Evolutionary conservation across 2,329 filamentous ascomycete species (phyloP), one percentile per base, ranked within the genome.

Genomic region (Rhynchosporium agropyri): DNA sequence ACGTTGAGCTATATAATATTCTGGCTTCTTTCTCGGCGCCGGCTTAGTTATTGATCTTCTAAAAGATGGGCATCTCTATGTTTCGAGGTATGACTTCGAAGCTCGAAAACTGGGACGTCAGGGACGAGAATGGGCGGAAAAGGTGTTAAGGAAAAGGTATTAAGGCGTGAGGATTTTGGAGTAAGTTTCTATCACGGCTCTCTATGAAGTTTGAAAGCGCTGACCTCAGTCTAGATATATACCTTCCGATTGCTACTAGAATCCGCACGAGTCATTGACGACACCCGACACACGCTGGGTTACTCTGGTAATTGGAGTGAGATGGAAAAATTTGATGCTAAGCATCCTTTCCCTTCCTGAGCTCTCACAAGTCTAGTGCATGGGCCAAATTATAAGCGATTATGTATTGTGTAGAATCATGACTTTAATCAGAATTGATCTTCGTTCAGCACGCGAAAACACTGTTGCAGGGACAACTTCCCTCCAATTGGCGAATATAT

Each of bases 1-100:
- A 88, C 70, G 78, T 83, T 42, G 91, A 93, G 68, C 82, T 89
- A 70, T 92, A 87, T 65, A 86, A 84, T 49, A 86, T 91, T 61
- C 81, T 92, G 80, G 85, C 89, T 62, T 93, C 91, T 71, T 92
- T 93, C 70, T 90, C 4, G 88, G 88, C 1, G 86, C 87, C 68
- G 79, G 71, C 15, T 71, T 70, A 28, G 75, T 83, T 2, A 72
- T 83, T 0, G 78, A 84, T 72, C 78, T 81, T 64, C 79, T 80
- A 61, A 76, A 76, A 0, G 81, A 78, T 58, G 71, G 78, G 12
- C 81, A 83, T 65, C 62, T 68, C 2, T 74, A 76, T 62, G 69
- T 77, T 2, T 74, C 72, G 15, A 63, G 71, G 28, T 75, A 77
- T 64, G 83, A 85, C 67, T 74, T 77, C n/a, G 82, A 86, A 72